phyloP scores from a whole-genome alignment of 208 protist species.

The Crithidia brevicula region DNA sequence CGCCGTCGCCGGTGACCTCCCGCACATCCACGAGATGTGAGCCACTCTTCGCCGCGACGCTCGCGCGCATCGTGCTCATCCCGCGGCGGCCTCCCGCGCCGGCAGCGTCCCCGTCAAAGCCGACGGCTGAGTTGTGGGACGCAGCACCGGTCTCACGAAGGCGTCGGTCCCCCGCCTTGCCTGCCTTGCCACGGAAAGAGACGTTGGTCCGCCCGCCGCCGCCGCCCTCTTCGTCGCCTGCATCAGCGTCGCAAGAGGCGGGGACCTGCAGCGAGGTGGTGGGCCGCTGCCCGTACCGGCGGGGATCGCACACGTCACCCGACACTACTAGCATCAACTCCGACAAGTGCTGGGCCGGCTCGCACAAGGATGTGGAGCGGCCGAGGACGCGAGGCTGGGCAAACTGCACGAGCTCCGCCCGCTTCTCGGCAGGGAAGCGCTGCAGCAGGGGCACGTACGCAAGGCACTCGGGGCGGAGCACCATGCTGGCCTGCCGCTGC shows the following conservation, averaged over 20 bases:
- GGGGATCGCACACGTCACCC: conserved; percentile 74
- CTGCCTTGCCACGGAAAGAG: neutral
- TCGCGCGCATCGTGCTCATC: neutral
- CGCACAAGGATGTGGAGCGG: conserved; percentile 70
- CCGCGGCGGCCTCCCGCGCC: neutral
- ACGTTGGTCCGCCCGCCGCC: neutral
- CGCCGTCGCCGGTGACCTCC: neutral
- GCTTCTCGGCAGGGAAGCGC: conserved; percentile 48
- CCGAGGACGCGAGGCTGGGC: conserved; percentile 63
- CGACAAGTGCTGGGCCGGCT: conserved; percentile 71
- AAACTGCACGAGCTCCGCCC: conserved; percentile 52
- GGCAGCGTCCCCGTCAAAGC: neutral
- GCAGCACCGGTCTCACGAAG: neutral
- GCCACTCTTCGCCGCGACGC: neutral
- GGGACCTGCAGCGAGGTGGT: conserved; percentile 45
- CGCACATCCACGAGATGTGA: neutral
- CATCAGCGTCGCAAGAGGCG: conserved; percentile 31
- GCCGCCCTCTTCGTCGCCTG: conserved; percentile 24
- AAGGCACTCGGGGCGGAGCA: conserved; percentile 66
- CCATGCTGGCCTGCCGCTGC: conserved; percentile 60
- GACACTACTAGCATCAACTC: conserved; percentile 77
- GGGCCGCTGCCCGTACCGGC: conserved; percentile 58
- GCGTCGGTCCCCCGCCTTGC: conserved; percentile 4
- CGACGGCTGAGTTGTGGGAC: neutral
- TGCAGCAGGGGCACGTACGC: conserved; percentile 65